These are phyloP conservation scores for Panaeolus papilionaceus DNA, from an alignment of 768 basidiomycete species.

Conservation along the genomic window DNA sequence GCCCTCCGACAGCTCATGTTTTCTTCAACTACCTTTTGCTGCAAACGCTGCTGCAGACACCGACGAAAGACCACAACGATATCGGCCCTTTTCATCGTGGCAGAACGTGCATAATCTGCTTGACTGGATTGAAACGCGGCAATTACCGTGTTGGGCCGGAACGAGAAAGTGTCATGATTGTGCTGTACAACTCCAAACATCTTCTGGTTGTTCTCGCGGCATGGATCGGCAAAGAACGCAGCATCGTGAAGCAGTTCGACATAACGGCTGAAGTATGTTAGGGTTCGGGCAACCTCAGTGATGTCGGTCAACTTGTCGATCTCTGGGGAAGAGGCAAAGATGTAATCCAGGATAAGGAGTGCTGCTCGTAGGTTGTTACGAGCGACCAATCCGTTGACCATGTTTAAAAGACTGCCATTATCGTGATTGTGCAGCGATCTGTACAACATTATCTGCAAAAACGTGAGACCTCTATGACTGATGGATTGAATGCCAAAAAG, in stretches of 20 bases:
- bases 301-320: slow-evolving; percentile 30
- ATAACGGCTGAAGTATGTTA: slow-evolving; percentile 44
- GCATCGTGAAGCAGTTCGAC: slow-evolving; percentile 37
- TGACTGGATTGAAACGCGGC: slow-evolving; percentile 14
- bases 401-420: slow-evolving; percentile 31
- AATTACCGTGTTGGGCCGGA: slow-evolving; percentile 35
- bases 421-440: slow-evolving; percentile 25
- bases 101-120: too few relatives aligned
- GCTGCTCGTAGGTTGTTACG: slow-evolving; percentile 38
- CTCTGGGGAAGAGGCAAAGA: slow-evolving; percentile 36
- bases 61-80: slow-evolving; percentile 4
- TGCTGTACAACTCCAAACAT: slow-evolving; percentile 40
- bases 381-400: slow-evolving; percentile 39
- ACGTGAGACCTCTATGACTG: neutral
- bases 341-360: slow-evolving; percentile 50
- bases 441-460: slow-evolving; percentile 29
- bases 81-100: neutral
- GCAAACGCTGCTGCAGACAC: slow-evolving; percentile 20
- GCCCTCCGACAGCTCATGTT: slow-evolving; percentile 20
- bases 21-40: slow-evolving; percentile 22
- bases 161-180: slow-evolving; percentile 35
- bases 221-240: slow-evolving; percentile 34
- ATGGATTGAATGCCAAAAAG: neutral
- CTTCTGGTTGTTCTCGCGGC: slow-evolving; percentile 30
- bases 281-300: slow-evolving; percentile 32